These are phyloP conservation scores for Aspergillus thermomutatus DNA, from an alignment of 2,329 filamentous ascomycete genomes.

Conservation along the genomic window DNA sequence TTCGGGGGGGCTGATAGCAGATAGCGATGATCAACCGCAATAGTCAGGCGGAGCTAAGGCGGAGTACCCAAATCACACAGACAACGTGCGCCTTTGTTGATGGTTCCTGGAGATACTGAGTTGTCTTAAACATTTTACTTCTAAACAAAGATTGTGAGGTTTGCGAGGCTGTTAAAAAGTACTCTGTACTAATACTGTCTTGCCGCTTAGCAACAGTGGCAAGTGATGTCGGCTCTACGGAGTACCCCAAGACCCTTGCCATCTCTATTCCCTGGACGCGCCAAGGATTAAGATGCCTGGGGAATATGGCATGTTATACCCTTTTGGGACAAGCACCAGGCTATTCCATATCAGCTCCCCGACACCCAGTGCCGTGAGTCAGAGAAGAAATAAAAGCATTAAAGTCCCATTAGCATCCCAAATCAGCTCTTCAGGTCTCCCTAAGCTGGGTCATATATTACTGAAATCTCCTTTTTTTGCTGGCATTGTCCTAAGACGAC, in stretches of 20 bases:
- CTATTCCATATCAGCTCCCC: background rate
- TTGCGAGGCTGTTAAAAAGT: background rate
- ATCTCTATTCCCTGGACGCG: background rate
- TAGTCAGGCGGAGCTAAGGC: slow-evolving; percentile 21
- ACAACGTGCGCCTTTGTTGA: slow-evolving; percentile 16
- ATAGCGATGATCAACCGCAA: slow-evolving; percentile 19
- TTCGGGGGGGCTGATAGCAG: slow-evolving; percentile 21
- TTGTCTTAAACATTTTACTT: background rate
- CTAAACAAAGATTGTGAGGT: background rate
- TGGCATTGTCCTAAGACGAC: background rate
- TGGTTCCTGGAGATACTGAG: background rate
- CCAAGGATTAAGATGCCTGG: background rate
- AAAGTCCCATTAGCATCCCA: background rate
- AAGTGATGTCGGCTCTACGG: background rate
- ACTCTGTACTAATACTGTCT: background rate
- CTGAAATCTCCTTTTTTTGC: background rate
- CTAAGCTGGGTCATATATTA: background rate
- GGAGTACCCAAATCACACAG: slow-evolving; percentile 17
- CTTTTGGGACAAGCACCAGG: slow-evolving; percentile 10
- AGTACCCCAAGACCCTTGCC: background rate
- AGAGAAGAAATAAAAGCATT: background rate
- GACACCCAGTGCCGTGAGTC: background rate
- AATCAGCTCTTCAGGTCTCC: too few species aligned
- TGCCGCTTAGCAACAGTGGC: background rate
- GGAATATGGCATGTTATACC: background rate